These are phyloP conservation scores for Fraxinus dipetala DNA, from an alignment of 305 asterid species.

Conservation along the genomic window DNA sequence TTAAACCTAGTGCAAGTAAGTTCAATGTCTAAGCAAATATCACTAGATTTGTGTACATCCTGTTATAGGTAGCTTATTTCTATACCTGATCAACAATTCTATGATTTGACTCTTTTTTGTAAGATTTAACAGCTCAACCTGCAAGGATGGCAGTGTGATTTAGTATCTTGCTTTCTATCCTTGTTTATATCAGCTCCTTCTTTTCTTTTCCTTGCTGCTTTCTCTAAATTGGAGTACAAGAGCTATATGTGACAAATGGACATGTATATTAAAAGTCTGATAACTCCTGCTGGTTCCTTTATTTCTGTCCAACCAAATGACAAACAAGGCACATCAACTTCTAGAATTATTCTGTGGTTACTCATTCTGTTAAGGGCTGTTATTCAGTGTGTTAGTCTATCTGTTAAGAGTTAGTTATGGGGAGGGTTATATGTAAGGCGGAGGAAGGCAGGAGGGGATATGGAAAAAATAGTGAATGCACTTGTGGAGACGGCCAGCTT, in stretches of 20 bases:
- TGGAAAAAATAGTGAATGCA: neutral
- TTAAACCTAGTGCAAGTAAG: constrained; percentile 89
- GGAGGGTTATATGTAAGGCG: neutral
- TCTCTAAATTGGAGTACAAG: neutral
- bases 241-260: neutral
- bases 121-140: neutral
- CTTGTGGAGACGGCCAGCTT: neutral
- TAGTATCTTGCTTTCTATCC: neutral
- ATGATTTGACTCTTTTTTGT: neutral
- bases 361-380: neutral
- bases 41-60: neutral
- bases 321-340: neutral
- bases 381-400: neutral
- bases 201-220: neutral
- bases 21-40: constrained; percentile 20
- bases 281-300: neutral
- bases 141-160: neutral
- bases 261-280: neutral
- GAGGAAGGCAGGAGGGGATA: neutral
- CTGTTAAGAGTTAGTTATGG: neutral
- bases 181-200: neutral
- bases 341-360: neutral
- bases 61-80: constrained; percentile 6
- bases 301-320: neutral
- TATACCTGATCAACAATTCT: neutral